phyloP scores from a whole-genome alignment of 2,329 filamentous ascomycete genomes.

The Rachicladosporium sp. region DNA sequence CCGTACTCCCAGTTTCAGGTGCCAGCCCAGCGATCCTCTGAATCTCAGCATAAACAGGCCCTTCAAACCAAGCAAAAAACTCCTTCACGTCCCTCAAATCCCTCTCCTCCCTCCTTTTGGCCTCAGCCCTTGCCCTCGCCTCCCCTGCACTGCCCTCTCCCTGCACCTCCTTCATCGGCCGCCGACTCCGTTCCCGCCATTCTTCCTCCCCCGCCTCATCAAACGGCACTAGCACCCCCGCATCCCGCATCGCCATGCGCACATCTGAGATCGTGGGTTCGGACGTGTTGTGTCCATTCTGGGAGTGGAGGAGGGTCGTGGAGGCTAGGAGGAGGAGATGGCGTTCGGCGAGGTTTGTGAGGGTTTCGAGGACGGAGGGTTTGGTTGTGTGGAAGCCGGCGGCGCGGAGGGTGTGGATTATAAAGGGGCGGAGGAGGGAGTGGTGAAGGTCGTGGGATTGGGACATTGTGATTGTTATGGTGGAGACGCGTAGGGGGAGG shows the following conservation, averaged over 20 bases:
- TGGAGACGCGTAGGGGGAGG: too few relatives aligned
- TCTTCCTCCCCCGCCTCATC: constrained; percentile 55
- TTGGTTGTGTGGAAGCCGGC: constrained; percentile 78
- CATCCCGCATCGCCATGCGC: constrained; percentile 72
- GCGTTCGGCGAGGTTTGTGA: constrained; percentile 75
- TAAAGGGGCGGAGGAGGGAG: constrained; percentile 70
- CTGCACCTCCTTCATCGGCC: constrained; percentile 29
- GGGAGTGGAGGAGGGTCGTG: constrained; percentile 58
- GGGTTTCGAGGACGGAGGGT: constrained; percentile 68
- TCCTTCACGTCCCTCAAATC: constrained; percentile 65
- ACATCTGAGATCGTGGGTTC: constrained; percentile 62
- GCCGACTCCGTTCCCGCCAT: constrained; percentile 41
- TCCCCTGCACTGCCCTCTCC: constrained; percentile 24
- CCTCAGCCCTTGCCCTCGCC: constrained; percentile 25
- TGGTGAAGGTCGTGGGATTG: constrained; percentile 44
- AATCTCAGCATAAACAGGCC: constrained; percentile 66
- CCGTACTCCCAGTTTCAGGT: constrained; percentile 35
- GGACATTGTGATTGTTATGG: constrained; percentile 7
- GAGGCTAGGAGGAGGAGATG: constrained; percentile 67
- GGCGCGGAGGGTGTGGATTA: constrained; percentile 84
- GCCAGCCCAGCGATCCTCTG: constrained; percentile 61
- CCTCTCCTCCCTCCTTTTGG: constrained; percentile 45
- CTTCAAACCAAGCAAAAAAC: constrained; percentile 68
- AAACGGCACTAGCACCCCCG: constrained; percentile 60
- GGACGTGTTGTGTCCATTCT: constrained; percentile 54